phyloP scores from a whole-genome alignment of 2,329 filamentous ascomycete species.

The Penicillium sp. region DNA sequence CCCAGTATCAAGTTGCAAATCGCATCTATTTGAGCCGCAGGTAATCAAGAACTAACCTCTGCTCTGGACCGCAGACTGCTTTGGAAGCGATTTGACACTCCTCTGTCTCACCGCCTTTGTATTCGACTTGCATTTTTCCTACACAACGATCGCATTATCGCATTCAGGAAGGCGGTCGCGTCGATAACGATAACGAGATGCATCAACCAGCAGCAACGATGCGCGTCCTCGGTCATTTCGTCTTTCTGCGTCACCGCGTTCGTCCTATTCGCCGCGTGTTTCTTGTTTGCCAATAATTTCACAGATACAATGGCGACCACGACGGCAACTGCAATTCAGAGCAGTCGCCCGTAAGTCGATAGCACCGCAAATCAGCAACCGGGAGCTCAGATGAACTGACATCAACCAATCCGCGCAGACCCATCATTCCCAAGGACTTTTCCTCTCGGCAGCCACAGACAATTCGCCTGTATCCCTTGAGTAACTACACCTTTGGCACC shows the following conservation, averaged over 20 bases:
- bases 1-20: too few species aligned
- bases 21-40: too few species aligned
- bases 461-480: constrained; percentile 89
- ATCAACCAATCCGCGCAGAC: constrained; percentile 45
- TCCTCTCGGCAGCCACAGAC: constrained; percentile 85
- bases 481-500: constrained; percentile 98
- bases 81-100: background rate
- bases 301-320: constrained; percentile 73
- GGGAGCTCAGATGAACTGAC: constrained; percentile 8
- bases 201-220: constrained; percentile 6
- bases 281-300: background rate
- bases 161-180: constrained; percentile 7
- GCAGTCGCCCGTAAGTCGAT: constrained; percentile 63
- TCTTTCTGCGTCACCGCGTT: background rate
- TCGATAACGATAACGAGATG: constrained; percentile 16
- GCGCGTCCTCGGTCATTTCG: background rate
- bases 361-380: background rate
- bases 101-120: background rate
- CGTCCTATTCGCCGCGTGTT: too few species aligned
- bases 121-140: background rate
- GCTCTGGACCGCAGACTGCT: background rate
- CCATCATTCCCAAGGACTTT: constrained; percentile 79
- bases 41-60: too few species aligned
- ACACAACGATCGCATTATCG: background rate
- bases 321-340: constrained; percentile 73